phyloP scores from a whole-genome alignment of 345 rosid species.

The Adansonia digitata region DNA sequence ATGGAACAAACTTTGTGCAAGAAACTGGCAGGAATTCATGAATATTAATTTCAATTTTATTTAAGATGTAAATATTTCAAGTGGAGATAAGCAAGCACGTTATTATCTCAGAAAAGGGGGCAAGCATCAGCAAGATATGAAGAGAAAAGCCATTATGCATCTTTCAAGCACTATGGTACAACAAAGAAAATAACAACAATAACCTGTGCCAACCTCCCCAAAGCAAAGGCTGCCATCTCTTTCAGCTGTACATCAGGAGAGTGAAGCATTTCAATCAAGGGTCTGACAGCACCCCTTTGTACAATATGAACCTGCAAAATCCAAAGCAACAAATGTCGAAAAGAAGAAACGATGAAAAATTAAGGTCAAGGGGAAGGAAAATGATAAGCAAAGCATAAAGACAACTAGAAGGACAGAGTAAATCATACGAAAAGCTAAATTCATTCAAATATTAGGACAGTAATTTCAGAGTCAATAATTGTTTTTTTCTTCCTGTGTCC shows the following conservation, averaged over 20 bases:
- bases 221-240: conserved; percentile 99
- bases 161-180: neutral
- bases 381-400: neutral
- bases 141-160: conserved; percentile 3
- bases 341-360: conserved; percentile 12
- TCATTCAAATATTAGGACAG: neutral
- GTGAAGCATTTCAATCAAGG: conserved; percentile 93
- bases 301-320: conserved; percentile 89
- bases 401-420: neutral
- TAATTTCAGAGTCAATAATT: neutral
- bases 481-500: neutral
- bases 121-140: neutral
- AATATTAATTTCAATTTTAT: neutral
- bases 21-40: neutral
- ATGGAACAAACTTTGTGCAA: neutral
- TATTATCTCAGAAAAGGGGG: neutral
- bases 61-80: neutral
- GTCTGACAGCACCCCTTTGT: conserved; percentile 97
- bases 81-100: neutral
- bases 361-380: neutral
- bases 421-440: neutral
- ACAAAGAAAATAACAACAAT: conserved; percentile 12
- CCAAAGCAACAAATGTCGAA: neutral
- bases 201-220: conserved; percentile 99
- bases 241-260: conserved; percentile 82